Conservation (phyloP, 1,139 yeast genomes). For the Pichia sp. region DNA sequence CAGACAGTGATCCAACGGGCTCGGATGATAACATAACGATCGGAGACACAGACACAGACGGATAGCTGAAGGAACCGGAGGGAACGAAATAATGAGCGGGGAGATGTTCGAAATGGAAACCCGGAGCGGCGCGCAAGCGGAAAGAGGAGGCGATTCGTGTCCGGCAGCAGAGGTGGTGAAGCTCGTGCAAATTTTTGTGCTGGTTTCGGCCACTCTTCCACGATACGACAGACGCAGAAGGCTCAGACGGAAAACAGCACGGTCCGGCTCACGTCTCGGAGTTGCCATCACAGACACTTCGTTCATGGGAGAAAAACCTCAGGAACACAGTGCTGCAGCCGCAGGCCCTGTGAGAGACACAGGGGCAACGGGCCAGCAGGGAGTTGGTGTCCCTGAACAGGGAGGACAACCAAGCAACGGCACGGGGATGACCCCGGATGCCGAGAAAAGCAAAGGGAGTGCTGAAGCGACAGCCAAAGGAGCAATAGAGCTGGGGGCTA, state of each 20-base stretch:
- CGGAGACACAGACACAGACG: too few relatives aligned
- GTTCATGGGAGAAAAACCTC: background rate
- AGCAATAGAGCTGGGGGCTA: background rate
- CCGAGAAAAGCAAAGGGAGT: too few relatives aligned
- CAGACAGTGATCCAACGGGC: too few relatives aligned
- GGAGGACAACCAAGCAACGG: too few relatives aligned
- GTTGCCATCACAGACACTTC: background rate
- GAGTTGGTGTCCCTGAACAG: too few relatives aligned
- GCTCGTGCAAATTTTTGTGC: background rate
- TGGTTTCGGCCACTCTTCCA: background rate
- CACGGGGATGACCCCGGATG: too few relatives aligned
- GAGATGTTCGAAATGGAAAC: conserved; percentile 5
- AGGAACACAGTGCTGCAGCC: background rate
- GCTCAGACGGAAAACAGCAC: too few relatives aligned
- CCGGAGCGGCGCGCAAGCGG: background rate
- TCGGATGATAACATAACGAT: too few relatives aligned
- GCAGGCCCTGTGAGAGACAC: too few relatives aligned
- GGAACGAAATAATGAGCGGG: conserved; percentile 10
- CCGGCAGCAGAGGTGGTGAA: background rate
- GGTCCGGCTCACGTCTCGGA: background rate
- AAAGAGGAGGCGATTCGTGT: background rate
- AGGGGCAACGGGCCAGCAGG: background rate
- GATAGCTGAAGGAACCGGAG: too few relatives aligned
- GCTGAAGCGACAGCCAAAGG: background rate
- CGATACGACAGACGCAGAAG: too few relatives aligned